These are phyloP conservation scores for Coemansia biformis DNA, from an alignment of 192 early-diverging fungal genomes.

Conservation along the genomic window DNA sequence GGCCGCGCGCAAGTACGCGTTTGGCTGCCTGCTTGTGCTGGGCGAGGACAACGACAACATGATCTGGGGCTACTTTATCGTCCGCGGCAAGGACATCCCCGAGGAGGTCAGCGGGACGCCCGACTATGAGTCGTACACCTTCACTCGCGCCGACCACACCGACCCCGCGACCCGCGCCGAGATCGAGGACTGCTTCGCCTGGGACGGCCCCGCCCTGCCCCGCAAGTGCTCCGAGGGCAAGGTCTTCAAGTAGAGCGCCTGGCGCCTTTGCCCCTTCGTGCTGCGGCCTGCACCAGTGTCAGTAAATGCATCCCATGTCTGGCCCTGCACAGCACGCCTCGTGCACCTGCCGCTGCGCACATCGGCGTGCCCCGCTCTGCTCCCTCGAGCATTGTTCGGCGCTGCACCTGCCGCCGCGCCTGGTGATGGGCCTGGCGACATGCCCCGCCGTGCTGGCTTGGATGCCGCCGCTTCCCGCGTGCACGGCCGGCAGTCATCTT, in stretches of 20 bases:
- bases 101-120: conserved; percentile 73
- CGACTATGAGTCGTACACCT: conserved; percentile 86
- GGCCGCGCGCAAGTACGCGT: conserved; percentile 89
- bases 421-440: too few species aligned
- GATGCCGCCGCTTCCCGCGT: too few species aligned
- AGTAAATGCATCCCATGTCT: too few species aligned
- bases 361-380: too few species aligned
- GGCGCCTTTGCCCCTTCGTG: too few species aligned
- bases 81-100: conserved; percentile 81
- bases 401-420: too few species aligned
- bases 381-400: not conserved
- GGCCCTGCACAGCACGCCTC: too few species aligned
- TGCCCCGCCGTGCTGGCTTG: too few species aligned
- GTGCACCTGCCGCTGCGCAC: too few species aligned
- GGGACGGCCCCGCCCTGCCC: conserved; percentile 76
- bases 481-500: not conserved
- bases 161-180: conserved; percentile 58
- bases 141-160: conserved; percentile 66
- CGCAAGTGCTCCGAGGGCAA: conserved; percentile 79
- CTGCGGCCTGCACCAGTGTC: too few species aligned
- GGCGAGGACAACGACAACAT: conserved; percentile 81
- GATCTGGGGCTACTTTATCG: conserved; percentile 92
- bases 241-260: conserved; percentile 64
- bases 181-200: conserved; percentile 72
- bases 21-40: conserved; percentile 76